phyloP scores from a whole-genome alignment of 1,139 yeast genomes.

The Hemisphaericaspora xylofermentans region DNA sequence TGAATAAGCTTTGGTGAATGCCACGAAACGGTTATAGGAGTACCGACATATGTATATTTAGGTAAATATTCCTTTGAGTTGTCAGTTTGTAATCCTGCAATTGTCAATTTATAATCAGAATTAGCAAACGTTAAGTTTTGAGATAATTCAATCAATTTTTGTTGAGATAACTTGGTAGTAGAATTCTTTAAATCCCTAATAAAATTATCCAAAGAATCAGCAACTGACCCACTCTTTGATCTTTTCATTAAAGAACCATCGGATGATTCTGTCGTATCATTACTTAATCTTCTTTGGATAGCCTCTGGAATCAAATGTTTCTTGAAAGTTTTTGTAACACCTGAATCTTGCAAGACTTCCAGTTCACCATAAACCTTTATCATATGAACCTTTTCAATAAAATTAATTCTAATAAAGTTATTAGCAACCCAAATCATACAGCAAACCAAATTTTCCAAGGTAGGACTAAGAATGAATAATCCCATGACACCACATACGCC shows the following conservation, averaged over 20 bases:
- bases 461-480: conserved; percentile 60
- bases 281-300: conserved; percentile 35
- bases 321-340: conserved; percentile 66
- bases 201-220: conserved; percentile 43
- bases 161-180: conserved; percentile 34
- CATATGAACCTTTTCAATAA: conserved; percentile 81
- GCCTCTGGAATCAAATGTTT: conserved; percentile 48
- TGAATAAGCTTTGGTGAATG: conserved; percentile 45
- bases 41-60: conserved; percentile 41
- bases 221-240: conserved; percentile 23
- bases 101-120: conserved; percentile 31
- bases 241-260: conserved; percentile 22
- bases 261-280: conserved; percentile 12
- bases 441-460: conserved; percentile 52
- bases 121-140: conserved; percentile 42
- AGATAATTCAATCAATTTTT: conserved; percentile 41
- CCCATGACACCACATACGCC: conserved; percentile 90
- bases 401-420: conserved; percentile 65
- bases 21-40: conserved; percentile 59
- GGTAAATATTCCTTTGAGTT: conserved; percentile 18
- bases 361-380: conserved; percentile 72
- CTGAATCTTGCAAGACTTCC: conserved; percentile 57
- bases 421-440: conserved; percentile 70
- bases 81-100: conserved; percentile 22
- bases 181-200: conserved; percentile 39